These are phyloP conservation scores for Moricandia moricandioides DNA, from an alignment of 345 rosid species.

Conservation along the genomic window DNA sequence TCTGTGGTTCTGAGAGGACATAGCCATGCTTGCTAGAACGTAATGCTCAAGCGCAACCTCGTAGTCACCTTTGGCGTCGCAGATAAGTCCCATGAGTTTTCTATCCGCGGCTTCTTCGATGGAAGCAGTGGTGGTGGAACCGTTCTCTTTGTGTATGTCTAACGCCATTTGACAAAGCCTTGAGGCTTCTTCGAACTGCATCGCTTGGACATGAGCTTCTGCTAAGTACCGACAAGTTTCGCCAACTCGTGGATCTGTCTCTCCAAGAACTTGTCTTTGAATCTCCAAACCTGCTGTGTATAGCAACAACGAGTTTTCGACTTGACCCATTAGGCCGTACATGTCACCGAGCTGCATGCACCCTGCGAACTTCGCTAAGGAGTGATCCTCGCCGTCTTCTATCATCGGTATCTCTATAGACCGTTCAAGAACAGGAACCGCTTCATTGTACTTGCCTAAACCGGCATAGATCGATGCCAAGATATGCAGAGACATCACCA, in stretches of 20 bases:
- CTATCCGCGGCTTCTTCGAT: slow-evolving; percentile 88
- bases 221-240: slow-evolving; percentile 84
- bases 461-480: slow-evolving; percentile 67
- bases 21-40: slow-evolving; percentile 82
- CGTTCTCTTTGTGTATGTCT: slow-evolving; percentile 65
- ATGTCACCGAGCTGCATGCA: slow-evolving; percentile 98
- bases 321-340: slow-evolving; percentile 76
- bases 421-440: slow-evolving; percentile 80
- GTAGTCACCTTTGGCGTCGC: slow-evolving; percentile 69
- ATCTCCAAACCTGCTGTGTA: slow-evolving; percentile 92
- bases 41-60: slow-evolving; percentile 90
- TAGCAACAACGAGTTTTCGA: slow-evolving; percentile 71
- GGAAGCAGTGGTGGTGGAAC: slow-evolving; percentile 45
- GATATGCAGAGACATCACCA: slow-evolving; percentile 83
- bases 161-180: slow-evolving; percentile 79
- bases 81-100: slow-evolving; percentile 82
- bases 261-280: slow-evolving; percentile 84
- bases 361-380: slow-evolving; percentile 89
- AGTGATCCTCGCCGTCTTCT: slow-evolving; percentile 75
- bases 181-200: slow-evolving; percentile 80
- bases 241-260: slow-evolving; percentile 64
- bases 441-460: slow-evolving; percentile 60
- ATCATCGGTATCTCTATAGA: slow-evolving; percentile 73
- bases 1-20: slow-evolving; percentile 64
- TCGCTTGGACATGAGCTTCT: slow-evolving; percentile 85